phyloP scores from a whole-genome alignment of 306 rosid species.

The Adenanthera pavonina region DNA sequence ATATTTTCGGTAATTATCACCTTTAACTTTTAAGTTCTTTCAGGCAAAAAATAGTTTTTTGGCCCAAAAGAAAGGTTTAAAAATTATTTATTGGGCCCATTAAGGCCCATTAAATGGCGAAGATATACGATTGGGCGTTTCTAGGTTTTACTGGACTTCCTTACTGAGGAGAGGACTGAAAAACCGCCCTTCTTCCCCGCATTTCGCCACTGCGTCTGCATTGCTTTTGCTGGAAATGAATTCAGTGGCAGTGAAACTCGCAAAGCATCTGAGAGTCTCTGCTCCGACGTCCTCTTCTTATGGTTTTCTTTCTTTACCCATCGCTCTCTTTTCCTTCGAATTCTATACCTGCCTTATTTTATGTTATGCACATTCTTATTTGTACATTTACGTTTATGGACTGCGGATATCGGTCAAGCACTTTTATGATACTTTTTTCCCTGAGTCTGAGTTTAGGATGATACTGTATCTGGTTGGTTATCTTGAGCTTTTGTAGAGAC shows the following conservation, averaged over 20 bases:
- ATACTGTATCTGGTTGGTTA: conserved; percentile 9
- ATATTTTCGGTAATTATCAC: not conserved
- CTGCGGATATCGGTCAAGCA: not conserved
- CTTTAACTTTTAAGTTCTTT: not conserved
- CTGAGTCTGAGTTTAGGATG: not conserved
- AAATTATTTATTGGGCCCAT: not conserved
- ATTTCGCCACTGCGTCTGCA: not conserved
- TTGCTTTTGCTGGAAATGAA: conserved; percentile 54
- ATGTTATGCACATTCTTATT: not conserved
- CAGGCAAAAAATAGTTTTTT: no score
- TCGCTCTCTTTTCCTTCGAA: not conserved
- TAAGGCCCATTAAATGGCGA: not conserved
- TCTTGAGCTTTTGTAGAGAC: not conserved
- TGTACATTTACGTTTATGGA: not conserved
- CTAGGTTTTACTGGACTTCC: not conserved
- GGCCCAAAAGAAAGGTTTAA: no score
- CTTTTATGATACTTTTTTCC: not conserved
- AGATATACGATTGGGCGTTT: not conserved
- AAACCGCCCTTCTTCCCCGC: conserved; percentile 42
- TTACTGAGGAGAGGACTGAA: not conserved
- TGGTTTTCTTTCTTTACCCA: conserved; percentile 53
- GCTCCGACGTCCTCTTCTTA: conserved; percentile 46
- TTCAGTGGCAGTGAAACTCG: conserved; percentile 52
- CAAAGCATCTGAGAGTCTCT: conserved; percentile 57
- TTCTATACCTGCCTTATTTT: not conserved